These are phyloP conservation scores for Oenanthe javanica DNA, from an alignment of 140 eudicot genomes.

Conservation along the genomic window DNA sequence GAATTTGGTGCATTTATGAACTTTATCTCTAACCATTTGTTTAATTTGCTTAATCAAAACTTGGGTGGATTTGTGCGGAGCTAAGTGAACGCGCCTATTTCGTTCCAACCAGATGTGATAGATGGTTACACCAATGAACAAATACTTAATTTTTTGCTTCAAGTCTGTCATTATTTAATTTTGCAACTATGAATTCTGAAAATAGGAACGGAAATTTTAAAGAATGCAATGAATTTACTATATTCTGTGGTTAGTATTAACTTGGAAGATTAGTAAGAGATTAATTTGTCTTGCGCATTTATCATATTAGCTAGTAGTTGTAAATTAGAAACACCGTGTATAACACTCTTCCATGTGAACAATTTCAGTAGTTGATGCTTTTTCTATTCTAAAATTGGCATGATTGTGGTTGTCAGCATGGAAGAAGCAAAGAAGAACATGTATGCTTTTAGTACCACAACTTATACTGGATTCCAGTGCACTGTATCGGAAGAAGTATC, in stretches of 20 bases:
- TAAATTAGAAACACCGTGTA: neutral
- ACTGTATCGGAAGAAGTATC: conserved; percentile 93
- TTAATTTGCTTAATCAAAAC: too few relatives aligned
- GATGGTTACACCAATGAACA: too few relatives aligned
- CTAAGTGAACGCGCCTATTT: too few relatives aligned
- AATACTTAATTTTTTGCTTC: neutral
- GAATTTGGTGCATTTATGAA: too few relatives aligned
- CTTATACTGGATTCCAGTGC: conserved; percentile 94
- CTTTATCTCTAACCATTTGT: too few relatives aligned
- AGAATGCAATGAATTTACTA: neutral
- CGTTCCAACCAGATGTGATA: too few relatives aligned
- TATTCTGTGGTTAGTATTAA: neutral
- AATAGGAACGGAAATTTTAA: neutral
- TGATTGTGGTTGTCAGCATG: conserved; percentile 41
- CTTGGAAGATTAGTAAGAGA: neutral
- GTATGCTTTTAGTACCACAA: conserved; percentile 94
- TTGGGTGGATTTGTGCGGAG: too few relatives aligned
- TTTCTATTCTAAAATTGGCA: neutral
- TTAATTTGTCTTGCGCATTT: neutral
- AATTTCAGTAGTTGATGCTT: neutral
- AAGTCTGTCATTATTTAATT: neutral
- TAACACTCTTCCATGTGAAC: neutral
- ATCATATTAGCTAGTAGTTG: neutral
- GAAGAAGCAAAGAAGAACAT: conserved; percentile 99
- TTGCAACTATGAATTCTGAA: neutral